Evolutionary conservation across 306 rosid genomes (phyloP).

Genomic region (Aeschynomene evenia): DNA sequence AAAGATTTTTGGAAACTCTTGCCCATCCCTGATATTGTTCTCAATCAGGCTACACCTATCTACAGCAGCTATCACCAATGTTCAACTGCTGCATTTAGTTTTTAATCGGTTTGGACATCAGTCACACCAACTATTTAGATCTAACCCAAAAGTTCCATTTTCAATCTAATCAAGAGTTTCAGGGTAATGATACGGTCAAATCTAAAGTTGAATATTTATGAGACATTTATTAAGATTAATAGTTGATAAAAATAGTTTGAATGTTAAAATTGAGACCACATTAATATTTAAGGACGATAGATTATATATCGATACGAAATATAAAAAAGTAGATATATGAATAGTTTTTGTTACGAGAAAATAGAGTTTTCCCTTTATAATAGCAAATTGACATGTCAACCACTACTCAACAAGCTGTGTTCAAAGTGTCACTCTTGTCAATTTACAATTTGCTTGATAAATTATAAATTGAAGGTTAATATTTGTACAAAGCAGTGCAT

Average conservation of each 20-base stretch:
- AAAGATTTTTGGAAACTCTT: too few relatives aligned
- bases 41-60: too few relatives aligned
- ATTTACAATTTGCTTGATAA: background rate
- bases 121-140: background rate
- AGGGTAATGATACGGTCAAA: too few relatives aligned
- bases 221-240: too few relatives aligned
- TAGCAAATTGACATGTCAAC: background rate
- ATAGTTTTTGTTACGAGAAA: background rate
- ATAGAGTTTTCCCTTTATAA: background rate
- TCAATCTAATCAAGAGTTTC: background rate
- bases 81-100: background rate
- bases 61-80: background rate
- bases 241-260: too few relatives aligned
- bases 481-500: background rate
- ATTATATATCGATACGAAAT: too few relatives aligned
- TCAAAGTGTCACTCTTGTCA: background rate
- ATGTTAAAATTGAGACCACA: too few relatives aligned
- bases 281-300: too few relatives aligned
- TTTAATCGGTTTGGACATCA: background rate
- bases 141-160: background rate
- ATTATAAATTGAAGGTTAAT: background rate
- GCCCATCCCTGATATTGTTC: too few relatives aligned
- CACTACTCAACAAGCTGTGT: background rate
- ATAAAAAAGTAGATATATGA: too few relatives aligned
- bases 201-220: too few relatives aligned